Evolutionary conservation across 805 yeast genomes (phyloP).

Genomic region (Wickerhamomyces subpelliculosus): DNA sequence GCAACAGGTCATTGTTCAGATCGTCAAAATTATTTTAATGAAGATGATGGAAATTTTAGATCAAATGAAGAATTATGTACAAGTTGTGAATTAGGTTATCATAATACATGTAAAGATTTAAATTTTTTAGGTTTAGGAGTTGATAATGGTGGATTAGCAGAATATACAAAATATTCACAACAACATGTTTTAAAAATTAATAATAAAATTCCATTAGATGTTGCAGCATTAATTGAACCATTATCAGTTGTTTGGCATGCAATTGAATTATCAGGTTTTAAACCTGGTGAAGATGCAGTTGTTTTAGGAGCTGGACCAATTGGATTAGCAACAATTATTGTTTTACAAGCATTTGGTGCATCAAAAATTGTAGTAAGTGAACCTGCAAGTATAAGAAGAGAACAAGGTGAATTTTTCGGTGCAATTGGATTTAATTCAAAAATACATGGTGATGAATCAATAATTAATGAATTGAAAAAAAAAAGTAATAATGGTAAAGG

Average conservation of each 20-base stretch:
- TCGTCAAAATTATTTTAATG: conserved; percentile 23
- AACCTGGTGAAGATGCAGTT: conserved; percentile 38
- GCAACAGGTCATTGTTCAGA: conserved; percentile 39
- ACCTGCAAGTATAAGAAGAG: conserved; percentile 56
- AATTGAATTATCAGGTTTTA: conserved; percentile 35
- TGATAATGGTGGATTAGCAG: conserved; percentile 41
- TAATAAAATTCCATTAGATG: conserved; percentile 37
- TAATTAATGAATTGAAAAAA: conserved; percentile 24
- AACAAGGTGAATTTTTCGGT: conserved; percentile 44
- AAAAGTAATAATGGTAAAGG: conserved; percentile 36
- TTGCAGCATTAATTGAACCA: conserved; percentile 54
- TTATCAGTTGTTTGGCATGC: conserved; percentile 57
- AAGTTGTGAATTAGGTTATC: conserved; percentile 35
- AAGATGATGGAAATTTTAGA: conserved; percentile 19
- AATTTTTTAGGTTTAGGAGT: conserved; percentile 45
- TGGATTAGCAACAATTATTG: conserved; percentile 52
- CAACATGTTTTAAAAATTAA: conserved; percentile 33
- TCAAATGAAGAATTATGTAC: conserved; percentile 26
- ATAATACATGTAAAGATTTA: conserved; percentile 38
- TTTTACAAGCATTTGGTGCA: conserved; percentile 41
- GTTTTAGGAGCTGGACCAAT: conserved; percentile 60
- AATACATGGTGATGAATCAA: conserved; percentile 23
- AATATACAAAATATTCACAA: conserved; percentile 33
- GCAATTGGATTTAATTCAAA: conserved; percentile 39
- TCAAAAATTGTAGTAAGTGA: conserved; percentile 51